phyloP scores from a whole-genome alignment of 2,329 filamentous ascomycete genomes.

The Penicillium griseofulvum region DNA sequence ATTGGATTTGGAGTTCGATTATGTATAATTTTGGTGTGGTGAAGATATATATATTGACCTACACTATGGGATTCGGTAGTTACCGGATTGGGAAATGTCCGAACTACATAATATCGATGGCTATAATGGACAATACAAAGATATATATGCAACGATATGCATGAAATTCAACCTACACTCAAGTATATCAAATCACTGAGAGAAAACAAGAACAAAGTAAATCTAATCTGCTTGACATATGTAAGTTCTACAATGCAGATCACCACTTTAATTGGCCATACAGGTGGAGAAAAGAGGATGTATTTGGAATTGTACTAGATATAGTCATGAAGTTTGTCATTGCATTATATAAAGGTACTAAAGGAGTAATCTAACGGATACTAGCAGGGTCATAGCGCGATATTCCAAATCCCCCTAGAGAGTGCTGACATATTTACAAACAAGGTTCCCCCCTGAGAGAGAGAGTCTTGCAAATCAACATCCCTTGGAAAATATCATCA shows the following conservation, averaged over 20 bases:
- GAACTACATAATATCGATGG: too few relatives aligned
- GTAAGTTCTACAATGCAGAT: not conserved
- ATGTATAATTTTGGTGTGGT: too few relatives aligned
- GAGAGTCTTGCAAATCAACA: not conserved
- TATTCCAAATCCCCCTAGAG: conserved; percentile 2
- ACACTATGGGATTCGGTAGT: not conserved
- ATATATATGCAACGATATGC: not conserved
- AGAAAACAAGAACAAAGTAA: too few relatives aligned
- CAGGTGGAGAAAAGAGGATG: not conserved
- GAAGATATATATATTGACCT: too few relatives aligned
- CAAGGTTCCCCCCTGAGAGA: not conserved
- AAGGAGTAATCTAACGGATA: not conserved
- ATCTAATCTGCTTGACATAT: not conserved
- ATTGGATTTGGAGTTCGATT: too few relatives aligned
- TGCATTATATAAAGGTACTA: not conserved
- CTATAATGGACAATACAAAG: not conserved
- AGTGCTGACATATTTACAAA: conserved; percentile 3
- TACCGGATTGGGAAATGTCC: not conserved
- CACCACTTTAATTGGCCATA: not conserved
- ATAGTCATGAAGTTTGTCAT: not conserved
- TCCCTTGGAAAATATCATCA: not conserved
- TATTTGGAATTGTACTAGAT: conserved; percentile 6
- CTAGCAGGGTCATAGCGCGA: conserved; percentile 1
- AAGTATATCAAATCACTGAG: too few relatives aligned
- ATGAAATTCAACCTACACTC: not conserved